Conservation (phyloP, 2,329 filamentous ascomycete species). For the Colletotrichum nymphaeae region DNA sequence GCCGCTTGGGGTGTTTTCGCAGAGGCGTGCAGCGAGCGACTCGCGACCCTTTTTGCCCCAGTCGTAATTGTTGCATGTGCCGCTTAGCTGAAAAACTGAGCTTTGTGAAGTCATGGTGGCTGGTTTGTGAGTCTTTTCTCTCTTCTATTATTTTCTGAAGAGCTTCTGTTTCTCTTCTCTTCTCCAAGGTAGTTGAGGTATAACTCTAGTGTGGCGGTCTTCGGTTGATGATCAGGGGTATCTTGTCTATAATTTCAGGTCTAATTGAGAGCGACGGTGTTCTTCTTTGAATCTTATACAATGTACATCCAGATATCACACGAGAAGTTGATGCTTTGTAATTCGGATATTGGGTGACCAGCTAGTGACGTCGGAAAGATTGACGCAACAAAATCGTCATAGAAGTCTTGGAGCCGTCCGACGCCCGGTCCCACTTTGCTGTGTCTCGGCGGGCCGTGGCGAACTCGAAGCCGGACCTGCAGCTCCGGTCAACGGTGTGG, state of each 20-base stretch:
- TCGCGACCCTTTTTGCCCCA: constrained; percentile 78
- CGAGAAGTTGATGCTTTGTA: too few species aligned
- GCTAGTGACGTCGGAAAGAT: constrained; percentile 30
- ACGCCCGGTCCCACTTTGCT: constrained; percentile 6
- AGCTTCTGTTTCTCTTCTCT: too few species aligned
- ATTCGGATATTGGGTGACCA: not conserved
- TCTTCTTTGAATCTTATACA: too few species aligned
- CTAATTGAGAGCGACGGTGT: too few species aligned
- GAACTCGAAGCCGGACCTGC: constrained; percentile 6
- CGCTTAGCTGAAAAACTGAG: constrained; percentile 57
- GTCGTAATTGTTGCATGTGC: constrained; percentile 68
- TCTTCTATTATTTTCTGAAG: too few species aligned
- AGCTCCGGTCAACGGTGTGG: not conserved
- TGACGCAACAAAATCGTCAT: constrained; percentile 35
- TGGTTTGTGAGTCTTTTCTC: not conserved
- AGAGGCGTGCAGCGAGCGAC: constrained; percentile 74
- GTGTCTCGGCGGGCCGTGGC: constrained; percentile 10
- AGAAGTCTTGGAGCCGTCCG: not conserved
- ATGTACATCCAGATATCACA: too few species aligned
- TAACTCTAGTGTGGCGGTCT: too few species aligned
- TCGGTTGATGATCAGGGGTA: too few species aligned
- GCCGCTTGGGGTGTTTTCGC: constrained; percentile 71
- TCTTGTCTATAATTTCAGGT: too few species aligned
- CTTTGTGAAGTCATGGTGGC: constrained; percentile 35
- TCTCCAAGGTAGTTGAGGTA: too few species aligned